Evolutionary conservation across 2,329 filamentous ascomycete species (phyloP), one percentile per base, ranked within the genome.

Genomic region (Colletotrichum noveboracense): DNA sequence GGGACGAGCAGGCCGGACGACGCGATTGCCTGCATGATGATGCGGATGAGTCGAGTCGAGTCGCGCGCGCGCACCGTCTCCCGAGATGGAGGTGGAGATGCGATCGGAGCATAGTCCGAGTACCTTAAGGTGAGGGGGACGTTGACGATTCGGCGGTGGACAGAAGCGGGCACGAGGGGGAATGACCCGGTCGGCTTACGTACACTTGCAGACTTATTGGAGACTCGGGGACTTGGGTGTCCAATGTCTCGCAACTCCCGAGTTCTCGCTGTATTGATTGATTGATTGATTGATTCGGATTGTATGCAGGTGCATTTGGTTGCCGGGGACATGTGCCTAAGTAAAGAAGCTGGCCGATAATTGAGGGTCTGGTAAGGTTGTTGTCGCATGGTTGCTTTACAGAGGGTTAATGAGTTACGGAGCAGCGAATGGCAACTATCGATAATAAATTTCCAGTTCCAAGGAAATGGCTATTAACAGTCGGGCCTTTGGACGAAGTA

Each of bases 21-120:
- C 73, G 58, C 58, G 64, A 72, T 58, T 48, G 56, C 62, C 73
- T 75, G 73, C 73, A 68, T 67, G 62, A 21, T 36, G 56, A 67
- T 62, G 62, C 32, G 69, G 69, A 75, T 67, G 62, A 36, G 72
- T 55, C 66, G 64, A 73, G 58, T 61, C 36, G 62, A 73, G 58
- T 61, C 36, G 62, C 64, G 60, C 73, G 38, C 69, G 64, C 70
- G 32, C 70, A 56, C 70, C 64, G 62, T 60, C 43, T 65, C 70
- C 73, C 70, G 62, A 75, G 73, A 60, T 60, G 56, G 56, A 32
- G 56, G 74, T 69, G 64, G 56, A 60, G 56, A 76, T 69, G 70
- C 70, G 74, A 76, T 73, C 74, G 74, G 74, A 76, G 74, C 70
- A 64, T 74, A 64, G 74, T 76, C 74, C 74, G 74, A 36, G n/a